Conservation (phyloP, 78 protist species). For the Protostelium mycophagum region DNA sequence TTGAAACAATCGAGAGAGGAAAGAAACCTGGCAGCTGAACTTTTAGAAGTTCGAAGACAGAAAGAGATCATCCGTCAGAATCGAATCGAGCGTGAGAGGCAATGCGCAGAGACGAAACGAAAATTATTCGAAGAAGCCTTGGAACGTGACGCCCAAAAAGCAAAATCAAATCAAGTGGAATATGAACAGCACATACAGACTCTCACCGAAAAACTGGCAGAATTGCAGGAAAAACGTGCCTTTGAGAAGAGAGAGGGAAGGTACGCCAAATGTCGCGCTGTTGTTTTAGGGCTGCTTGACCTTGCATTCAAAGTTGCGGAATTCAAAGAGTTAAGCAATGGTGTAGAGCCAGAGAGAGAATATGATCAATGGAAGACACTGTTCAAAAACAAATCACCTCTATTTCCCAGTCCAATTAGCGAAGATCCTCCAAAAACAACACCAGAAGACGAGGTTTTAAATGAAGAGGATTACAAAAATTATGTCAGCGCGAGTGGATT, state of each 20-base stretch:
- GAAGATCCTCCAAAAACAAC: background rate
- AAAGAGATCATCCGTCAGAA: background rate
- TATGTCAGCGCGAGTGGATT: background rate
- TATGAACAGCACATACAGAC: background rate
- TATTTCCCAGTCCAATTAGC: background rate
- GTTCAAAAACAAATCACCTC: background rate
- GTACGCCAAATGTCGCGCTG: background rate
- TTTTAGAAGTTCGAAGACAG: background rate
- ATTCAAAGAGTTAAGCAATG: background rate
- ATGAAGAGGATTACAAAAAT: background rate
- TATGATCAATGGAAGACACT: background rate
- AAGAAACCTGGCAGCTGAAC: background rate
- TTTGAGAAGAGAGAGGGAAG: background rate
- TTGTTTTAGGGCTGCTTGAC: background rate
- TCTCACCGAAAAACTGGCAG: background rate
- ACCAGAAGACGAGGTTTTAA: background rate
- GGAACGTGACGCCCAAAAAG: background rate
- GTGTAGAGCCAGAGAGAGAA: background rate
- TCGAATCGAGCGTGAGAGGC: background rate
- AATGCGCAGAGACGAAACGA: background rate
- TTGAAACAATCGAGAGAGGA: background rate
- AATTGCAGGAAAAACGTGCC: background rate
- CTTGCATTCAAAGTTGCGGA: background rate
- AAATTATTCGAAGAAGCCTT: background rate
- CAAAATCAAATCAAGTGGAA: background rate